Evolutionary conservation across 1,284 basidiomycete species (phyloP), one percentile per base, ranked within the genome.

Genomic region (Moesziomyces sp.): DNA sequence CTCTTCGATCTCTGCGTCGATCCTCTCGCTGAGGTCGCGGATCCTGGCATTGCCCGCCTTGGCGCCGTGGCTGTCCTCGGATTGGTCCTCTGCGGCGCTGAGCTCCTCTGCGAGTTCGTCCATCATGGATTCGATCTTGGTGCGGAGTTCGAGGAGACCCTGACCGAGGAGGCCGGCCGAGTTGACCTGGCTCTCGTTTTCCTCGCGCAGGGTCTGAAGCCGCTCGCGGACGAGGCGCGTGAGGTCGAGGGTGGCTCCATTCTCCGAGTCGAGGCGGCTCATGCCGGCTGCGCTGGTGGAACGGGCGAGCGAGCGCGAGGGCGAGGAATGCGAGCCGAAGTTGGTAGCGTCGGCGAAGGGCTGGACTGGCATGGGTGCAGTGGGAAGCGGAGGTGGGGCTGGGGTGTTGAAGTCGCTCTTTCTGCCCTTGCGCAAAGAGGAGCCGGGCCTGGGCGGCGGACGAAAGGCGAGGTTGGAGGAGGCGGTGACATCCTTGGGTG

Each of bases 101-200:
- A 74, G 68, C 64, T 71, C 76, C 38, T 78, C 62, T 44, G 71
- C 70, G 16, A 78, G 69, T 50, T 79, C 77, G 46, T 82, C 80
- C 58, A 77, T 69, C 46, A 82, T 49, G 4, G 66, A 67, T 38
- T 82, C 79, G 54, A 82, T 77, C 56, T 69, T 73, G 55, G 54
- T 64, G 49, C 76, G 74, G 35, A 79, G 64, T 24, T 75, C 71
- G 14, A 82, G 63, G 24, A 82, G 58, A 24, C 73, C 79, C 40
- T 78, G 75, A n/a, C 80, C 80, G 9, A 82, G 71, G 18, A 76
- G 58, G 48, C 76, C 80, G 3, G 79, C 80, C 13, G 80, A 80
- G 58, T 79, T 73, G 55, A 72, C 74, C 58, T 78, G 76, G 18
- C 43, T 70, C 56, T 78, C 72, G 51, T 72, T 72, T 46, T 75